Percentiles rank a stretch among this genome's conserved stretches.
Conservation (phyloP, 2,329 filamentous ascomycete species). For the Triangularia verruculosa region DNA sequence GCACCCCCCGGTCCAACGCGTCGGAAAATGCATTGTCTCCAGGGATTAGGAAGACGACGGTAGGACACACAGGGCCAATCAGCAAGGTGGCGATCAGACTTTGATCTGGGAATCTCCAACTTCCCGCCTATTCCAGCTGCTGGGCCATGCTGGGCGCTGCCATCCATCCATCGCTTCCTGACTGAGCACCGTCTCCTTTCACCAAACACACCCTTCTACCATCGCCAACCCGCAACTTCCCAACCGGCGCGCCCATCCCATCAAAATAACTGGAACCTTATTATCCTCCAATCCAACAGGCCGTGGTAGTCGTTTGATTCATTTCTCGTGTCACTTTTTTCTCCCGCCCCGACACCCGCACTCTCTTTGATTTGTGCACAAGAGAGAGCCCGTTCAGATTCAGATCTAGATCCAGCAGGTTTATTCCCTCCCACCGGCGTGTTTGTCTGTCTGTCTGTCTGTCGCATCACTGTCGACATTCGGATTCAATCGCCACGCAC, state of each 20-base stretch:
- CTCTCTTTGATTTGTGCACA: constrained; percentile 13
- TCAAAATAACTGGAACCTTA: not conserved
- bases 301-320: not conserved
- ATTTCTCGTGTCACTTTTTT: constrained; percentile 10
- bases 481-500: constrained; percentile 26
- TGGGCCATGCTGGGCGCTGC: not conserved
- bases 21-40: constrained; percentile 18
- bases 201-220: not conserved
- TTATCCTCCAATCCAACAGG: not conserved
- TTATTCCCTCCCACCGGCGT: constrained; percentile 9
- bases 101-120: constrained; percentile 32
- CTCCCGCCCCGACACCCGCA: not conserved
- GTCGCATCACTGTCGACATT: constrained; percentile 24
- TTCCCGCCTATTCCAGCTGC: constrained; percentile 17
- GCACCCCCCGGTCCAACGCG: constrained; percentile 14
- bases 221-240: constrained; percentile 15
- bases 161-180: not conserved
- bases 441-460: constrained; percentile 14
- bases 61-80: constrained; percentile 34
- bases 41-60: constrained; percentile 23
- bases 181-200: not conserved
- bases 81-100: constrained; percentile 36
- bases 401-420: constrained; percentile 5
- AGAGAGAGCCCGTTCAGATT: constrained; percentile 25
- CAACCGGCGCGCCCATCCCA: not conserved